Conservation (phyloP, 768 basidiomycete species). For the Lanmaoa pseudosensibilis region DNA sequence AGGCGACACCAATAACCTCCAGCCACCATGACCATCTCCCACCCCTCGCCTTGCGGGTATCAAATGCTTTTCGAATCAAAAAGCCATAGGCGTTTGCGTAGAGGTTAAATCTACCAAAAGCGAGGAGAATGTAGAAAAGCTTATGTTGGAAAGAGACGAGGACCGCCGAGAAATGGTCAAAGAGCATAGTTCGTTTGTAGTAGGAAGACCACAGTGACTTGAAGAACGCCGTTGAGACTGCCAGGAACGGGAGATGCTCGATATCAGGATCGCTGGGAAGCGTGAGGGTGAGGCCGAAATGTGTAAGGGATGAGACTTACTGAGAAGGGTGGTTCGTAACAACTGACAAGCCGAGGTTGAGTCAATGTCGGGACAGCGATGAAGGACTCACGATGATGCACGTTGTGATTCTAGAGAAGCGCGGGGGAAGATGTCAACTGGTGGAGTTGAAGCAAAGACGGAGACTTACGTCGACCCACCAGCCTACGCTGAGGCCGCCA, state of each 20-base stretch:
- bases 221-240: slow-evolving; percentile 87
- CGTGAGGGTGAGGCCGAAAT: slow-evolving; percentile 5
- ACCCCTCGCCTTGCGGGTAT: slow-evolving; percentile 62
- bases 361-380: neutral
- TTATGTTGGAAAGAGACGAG: slow-evolving; percentile 84
- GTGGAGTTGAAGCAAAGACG: slow-evolving; percentile 1
- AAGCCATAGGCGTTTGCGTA: slow-evolving; percentile 84
- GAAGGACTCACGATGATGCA: slow-evolving; percentile 81
- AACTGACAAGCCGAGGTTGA: slow-evolving; percentile 47
- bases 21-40: slow-evolving; percentile 76
- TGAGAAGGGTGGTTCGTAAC: slow-evolving; percentile 98
- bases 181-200: slow-evolving; percentile 82
- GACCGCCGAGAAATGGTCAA: slow-evolving; percentile 66
- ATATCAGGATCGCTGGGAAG: slow-evolving; percentile 74
- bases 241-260: slow-evolving; percentile 90
- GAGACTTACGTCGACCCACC: slow-evolving; percentile 94
- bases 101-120: slow-evolving; percentile 92
- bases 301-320: slow-evolving; percentile 42
- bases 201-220: slow-evolving; percentile 89
- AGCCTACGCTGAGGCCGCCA: slow-evolving; percentile 92
- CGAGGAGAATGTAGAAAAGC: slow-evolving; percentile 88
- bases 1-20: slow-evolving; percentile 72
- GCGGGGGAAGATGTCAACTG: slow-evolving; percentile 3
- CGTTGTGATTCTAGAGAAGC: slow-evolving; percentile 76
- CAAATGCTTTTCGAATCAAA: slow-evolving; percentile 64